Evolutionary conservation across 2,329 filamentous ascomycete genomes (phyloP), one percentile per base, ranked within the genome.

Genomic region (Diaporthe velutina): DNA sequence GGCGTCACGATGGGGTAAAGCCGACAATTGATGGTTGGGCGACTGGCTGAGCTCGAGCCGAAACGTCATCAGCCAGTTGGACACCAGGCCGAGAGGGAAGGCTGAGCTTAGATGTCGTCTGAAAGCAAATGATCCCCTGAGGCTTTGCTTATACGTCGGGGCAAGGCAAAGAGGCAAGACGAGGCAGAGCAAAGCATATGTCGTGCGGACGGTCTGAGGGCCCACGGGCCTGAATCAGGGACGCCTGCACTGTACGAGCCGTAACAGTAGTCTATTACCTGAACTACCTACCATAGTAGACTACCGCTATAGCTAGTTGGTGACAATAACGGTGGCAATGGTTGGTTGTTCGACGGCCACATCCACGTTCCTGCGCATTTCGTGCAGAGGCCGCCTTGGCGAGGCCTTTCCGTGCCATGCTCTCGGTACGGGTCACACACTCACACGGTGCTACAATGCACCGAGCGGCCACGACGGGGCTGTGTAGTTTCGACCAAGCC

Each of bases 331-430:
- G 58, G 58, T 64, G 58, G 58, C n/a, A 33, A 30, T 58, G 55
- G 55, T n/a, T 58, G 54, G 30, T 9, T 45, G 58, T 28, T 28
- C 25, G 38, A 48, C 61, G 28, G 60, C 7, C 38, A 64, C 9
- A 45, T 25, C 61, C 42, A 67, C 45, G 42, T 67, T 50, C 61
- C 61, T 67, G 42, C 61, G 61, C 42, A 67, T 67, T 52, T 67
- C 64, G 45, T 67, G 50, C 71, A 73, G 71, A 73, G 71, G 71
- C 71, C 71, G 71, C 71, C 71, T 67, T 66, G 58, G 71, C 71
- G 71, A 73, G 60, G 50, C 60, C 60, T 48, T 58, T 64, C 50
- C 45, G 64, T 67, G 45, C 64, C 64, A 67, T 50, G 48, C 45
- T 67, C 30, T 67, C 64, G 64, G 64, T 67, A 40, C 45, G 61